Evolutionary conservation across 352 stramenopile species (phyloP).

Genomic region (Elongisporangium prolatum): DNA sequence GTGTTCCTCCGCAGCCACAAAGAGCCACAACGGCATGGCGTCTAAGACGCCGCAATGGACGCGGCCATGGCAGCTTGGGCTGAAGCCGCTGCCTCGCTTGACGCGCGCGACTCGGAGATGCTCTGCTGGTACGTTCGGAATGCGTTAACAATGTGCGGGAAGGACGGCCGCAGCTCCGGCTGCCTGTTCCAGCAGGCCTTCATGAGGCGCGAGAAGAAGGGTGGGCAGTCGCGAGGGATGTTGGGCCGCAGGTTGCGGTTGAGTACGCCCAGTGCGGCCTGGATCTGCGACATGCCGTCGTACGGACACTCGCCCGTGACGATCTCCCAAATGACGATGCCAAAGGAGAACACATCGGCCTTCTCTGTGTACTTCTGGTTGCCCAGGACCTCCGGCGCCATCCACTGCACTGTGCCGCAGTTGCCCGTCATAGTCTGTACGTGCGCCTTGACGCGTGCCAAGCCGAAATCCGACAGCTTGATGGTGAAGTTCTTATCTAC

Average conservation of each 20-base stretch:
- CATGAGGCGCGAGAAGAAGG: slow-evolving; percentile 67
- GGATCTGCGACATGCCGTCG: slow-evolving; percentile 83
- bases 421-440: slow-evolving; percentile 87
- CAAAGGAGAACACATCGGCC: slow-evolving; percentile 88
- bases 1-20: no score
- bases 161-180: slow-evolving; percentile 57
- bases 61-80: slow-evolving; percentile 37
- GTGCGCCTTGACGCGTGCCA: slow-evolving; percentile 75
- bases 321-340: slow-evolving; percentile 90
- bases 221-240: slow-evolving; percentile 55
- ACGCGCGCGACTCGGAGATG: slow-evolving; percentile 40
- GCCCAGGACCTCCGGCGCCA: slow-evolving; percentile 72
- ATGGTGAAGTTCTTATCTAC: slow-evolving; percentile 82
- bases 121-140: slow-evolving; percentile 53
- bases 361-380: slow-evolving; percentile 90
- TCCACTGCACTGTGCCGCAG: slow-evolving; percentile 72
- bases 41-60: slow-evolving; percentile 32
- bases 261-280: slow-evolving; percentile 59
- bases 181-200: slow-evolving; percentile 74
- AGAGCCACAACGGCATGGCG: not conserved
- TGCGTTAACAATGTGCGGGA: slow-evolving; percentile 63
- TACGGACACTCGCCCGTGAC: slow-evolving; percentile 85
- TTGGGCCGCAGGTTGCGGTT: slow-evolving; percentile 68
- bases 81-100: slow-evolving; percentile 26
- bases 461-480: slow-evolving; percentile 85